Evolutionary conservation across 345 rosid genomes (phyloP).

Genomic region (Populus tremula): DNA sequence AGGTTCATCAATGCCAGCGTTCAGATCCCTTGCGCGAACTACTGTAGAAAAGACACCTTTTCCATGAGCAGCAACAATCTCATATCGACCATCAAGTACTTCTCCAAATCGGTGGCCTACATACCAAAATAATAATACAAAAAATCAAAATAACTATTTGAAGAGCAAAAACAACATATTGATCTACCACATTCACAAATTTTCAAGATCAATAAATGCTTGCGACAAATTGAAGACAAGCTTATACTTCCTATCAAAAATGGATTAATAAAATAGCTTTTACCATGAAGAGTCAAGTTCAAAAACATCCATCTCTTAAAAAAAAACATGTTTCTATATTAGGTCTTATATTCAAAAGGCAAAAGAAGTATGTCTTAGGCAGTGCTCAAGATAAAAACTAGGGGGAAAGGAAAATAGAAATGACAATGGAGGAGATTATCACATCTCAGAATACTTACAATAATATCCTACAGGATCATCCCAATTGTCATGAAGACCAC

Average conservation of each 20-base stretch:
- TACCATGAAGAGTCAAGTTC: neutral
- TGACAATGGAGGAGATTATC: neutral
- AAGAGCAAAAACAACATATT: neutral
- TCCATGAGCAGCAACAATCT: slow-evolving; percentile 93
- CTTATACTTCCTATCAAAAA: neutral
- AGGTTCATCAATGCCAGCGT: slow-evolving; percentile 62
- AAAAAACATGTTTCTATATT: neutral
- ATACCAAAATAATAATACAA: slow-evolving; percentile 12
- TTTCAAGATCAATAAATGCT: neutral
- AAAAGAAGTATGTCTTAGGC: neutral
- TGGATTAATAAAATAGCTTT: neutral
- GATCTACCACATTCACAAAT: neutral
- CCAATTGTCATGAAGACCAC: slow-evolving; percentile 96
- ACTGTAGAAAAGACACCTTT: slow-evolving; percentile 97
- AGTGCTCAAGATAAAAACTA: neutral
- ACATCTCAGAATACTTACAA: slow-evolving; percentile 47
- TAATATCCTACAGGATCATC: slow-evolving; percentile 99
- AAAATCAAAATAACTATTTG: neutral
- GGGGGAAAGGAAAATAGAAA: neutral
- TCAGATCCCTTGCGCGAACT: slow-evolving; percentile 86
- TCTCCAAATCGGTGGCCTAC: slow-evolving; percentile 95
- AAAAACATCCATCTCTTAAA: neutral
- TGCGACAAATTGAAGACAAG: neutral
- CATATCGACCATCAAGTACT: slow-evolving; percentile 89
- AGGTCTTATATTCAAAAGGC: neutral